A percentile compares a stretch with the other conserved stretches of the same genome.
Conservation (phyloP, 1,284 basidiomycete genomes). For the Cystobasidium sp. region DNA sequence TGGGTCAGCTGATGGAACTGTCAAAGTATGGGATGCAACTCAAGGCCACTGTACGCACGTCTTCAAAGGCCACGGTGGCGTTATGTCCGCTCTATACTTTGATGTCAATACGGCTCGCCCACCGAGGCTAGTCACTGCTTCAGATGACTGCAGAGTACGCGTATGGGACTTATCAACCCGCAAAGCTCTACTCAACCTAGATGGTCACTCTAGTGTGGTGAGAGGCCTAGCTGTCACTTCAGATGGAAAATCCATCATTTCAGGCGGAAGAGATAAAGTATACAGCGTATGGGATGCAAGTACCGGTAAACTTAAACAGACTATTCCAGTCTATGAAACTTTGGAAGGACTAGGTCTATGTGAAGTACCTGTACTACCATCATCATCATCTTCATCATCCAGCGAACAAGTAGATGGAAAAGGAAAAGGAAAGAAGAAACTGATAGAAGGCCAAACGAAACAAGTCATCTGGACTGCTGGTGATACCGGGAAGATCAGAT, state of each 20-base stretch:
- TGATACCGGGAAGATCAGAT: constrained; percentile 76
- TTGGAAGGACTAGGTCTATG: constrained; percentile 82
- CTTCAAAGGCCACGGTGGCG: constrained; percentile 94
- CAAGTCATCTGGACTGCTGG: constrained; percentile 78
- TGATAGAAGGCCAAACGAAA: constrained; percentile 58
- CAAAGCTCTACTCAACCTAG: constrained; percentile 67
- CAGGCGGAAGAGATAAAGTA: constrained; percentile 86
- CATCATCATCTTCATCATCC: constrained; percentile 52
- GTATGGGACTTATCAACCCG: constrained; percentile 78
- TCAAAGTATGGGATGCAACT: constrained; percentile 93
- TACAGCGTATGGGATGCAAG: constrained; percentile 84
- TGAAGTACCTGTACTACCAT: constrained; percentile 58
- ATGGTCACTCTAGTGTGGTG: constrained; percentile 89
- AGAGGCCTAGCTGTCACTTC: constrained; percentile 69
- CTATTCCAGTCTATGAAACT: constrained; percentile 82
- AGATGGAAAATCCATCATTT: constrained; percentile 84
- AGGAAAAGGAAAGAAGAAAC: constrained; percentile 56
- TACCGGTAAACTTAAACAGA: constrained; percentile 67
- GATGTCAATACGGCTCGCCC: constrained; percentile 57
- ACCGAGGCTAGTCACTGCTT: constrained; percentile 51
- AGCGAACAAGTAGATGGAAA: constrained; percentile 58
- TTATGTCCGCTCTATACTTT: constrained; percentile 86
- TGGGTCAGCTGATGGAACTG: constrained; percentile 91
- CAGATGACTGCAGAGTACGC: constrained; percentile 77
- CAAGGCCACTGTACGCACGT: constrained; percentile 91